These are phyloP conservation scores for Penicillium lagena DNA, from an alignment of 495 filamentous ascomycete genomes.

Conservation along the genomic window DNA sequence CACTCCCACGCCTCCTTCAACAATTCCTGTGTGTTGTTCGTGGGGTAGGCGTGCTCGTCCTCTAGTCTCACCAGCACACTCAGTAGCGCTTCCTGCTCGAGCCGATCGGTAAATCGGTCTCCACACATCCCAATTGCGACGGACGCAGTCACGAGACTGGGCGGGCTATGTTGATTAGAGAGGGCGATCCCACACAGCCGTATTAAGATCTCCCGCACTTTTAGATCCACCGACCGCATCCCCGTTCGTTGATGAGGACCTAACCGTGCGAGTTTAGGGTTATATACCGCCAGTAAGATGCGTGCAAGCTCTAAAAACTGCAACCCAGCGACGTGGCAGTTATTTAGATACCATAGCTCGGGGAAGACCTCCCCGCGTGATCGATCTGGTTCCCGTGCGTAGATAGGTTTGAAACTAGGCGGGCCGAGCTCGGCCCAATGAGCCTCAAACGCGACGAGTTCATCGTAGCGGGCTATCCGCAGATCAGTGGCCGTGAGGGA, in stretches of 20 bases:
- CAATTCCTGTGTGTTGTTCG: neutral
- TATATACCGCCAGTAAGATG: slow-evolving; percentile 34
- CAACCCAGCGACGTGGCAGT: slow-evolving; percentile 28
- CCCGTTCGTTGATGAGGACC: slow-evolving; percentile 17
- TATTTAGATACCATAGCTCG: slow-evolving; percentile 30
- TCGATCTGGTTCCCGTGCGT: slow-evolving; percentile 13
- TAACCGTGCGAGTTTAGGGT: slow-evolving; percentile 28
- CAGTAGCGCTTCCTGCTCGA: slow-evolving; percentile 21
- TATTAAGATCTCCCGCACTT: slow-evolving; percentile 18
- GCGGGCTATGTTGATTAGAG: slow-evolving; percentile 20
- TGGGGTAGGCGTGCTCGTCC: neutral
- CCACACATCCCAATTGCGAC: slow-evolving; percentile 27
- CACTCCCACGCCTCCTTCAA: neutral
- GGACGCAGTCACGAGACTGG: slow-evolving; percentile 18
- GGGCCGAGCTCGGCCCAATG: slow-evolving; percentile 10
- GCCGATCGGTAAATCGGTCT: slow-evolving; percentile 16
- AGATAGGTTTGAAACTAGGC: slow-evolving; percentile 18
- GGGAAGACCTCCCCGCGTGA: slow-evolving; percentile 24
- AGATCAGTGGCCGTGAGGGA: slow-evolving; percentile 1
- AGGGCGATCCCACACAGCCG: slow-evolving; percentile 23
- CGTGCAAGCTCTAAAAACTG: slow-evolving; percentile 30
- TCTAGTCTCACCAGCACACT: neutral
- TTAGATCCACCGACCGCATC: slow-evolving; percentile 9
- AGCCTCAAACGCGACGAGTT: slow-evolving; percentile 11
- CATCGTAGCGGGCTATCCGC: slow-evolving; percentile 12